Evolutionary conservation across 805 yeast species (phyloP).

Genomic region (Lachancea sp.): DNA sequence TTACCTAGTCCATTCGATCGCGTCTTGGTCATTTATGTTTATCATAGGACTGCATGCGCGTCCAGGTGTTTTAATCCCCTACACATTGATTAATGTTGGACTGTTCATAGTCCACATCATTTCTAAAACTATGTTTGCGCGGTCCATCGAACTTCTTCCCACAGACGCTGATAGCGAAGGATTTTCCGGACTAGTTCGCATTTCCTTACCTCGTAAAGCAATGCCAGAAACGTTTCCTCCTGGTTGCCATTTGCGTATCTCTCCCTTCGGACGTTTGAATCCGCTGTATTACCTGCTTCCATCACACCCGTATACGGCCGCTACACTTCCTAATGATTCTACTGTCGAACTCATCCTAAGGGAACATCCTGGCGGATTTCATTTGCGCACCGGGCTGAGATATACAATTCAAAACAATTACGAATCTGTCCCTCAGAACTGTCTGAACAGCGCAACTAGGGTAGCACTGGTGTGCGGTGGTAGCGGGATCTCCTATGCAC

Average conservation of each 20-base stretch:
- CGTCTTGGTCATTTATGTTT: constrained; percentile 41
- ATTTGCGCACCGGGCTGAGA: constrained; percentile 27
- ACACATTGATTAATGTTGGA: constrained; percentile 19
- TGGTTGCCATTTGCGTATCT: constrained; percentile 54
- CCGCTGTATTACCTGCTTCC: constrained; percentile 46
- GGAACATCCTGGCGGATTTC: constrained; percentile 29
- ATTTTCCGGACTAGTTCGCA: constrained; percentile 19
- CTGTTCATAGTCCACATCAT: constrained; percentile 17
- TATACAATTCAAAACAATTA: constrained; percentile 40
- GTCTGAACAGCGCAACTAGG: constrained; percentile 44
- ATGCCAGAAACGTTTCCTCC: constrained; percentile 36
- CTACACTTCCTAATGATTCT: constrained; percentile 38
- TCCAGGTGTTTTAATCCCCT: constrained; percentile 49
- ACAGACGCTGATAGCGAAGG: constrained; percentile 15
- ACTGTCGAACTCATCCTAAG: constrained; percentile 41
- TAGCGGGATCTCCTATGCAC: constrained; percentile 60
- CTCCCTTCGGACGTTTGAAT: constrained; percentile 31
- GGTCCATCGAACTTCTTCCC: constrained; percentile 11
- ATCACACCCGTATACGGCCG: constrained; percentile 63
- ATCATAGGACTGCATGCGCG: constrained; percentile 58
- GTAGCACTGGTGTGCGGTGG: constrained; percentile 62
- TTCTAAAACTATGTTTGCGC: constrained; percentile 14
- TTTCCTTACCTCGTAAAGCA: constrained; percentile 25
- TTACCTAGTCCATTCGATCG: constrained; percentile 50
- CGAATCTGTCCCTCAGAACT: constrained; percentile 36